Evolutionary conservation across 495 filamentous ascomycete genomes (phyloP).

Genomic region (Delitschia confertaspora): DNA sequence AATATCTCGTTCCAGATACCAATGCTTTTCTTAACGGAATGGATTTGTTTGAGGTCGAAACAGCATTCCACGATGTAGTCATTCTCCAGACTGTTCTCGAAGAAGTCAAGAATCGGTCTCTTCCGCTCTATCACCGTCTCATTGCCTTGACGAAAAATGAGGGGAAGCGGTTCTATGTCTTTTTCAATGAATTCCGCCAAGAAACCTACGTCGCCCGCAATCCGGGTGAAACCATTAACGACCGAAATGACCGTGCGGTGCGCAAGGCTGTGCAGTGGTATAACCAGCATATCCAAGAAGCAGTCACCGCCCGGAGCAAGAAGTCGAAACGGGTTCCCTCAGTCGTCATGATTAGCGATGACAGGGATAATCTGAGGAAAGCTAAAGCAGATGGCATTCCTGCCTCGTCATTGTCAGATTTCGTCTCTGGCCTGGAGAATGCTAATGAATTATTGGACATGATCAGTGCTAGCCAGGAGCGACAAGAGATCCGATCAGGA

Average conservation of each 20-base stretch:
- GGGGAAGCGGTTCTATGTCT: constrained; percentile 94
- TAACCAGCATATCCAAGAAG: constrained; percentile 60
- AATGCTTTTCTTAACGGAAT: constrained; percentile 93
- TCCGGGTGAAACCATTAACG: constrained; percentile 82
- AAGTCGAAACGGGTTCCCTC: constrained; percentile 56
- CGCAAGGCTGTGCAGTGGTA: constrained; percentile 86
- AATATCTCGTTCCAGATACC: constrained; percentile 93
- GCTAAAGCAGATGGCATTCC: constrained; percentile 65
- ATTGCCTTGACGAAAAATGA: constrained; percentile 83
- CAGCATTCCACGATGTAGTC: constrained; percentile 89
- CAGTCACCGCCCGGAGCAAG: constrained; percentile 43
- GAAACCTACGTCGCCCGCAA: constrained; percentile 78
- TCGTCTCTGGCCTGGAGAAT: constrained; percentile 76
- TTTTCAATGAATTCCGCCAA: constrained; percentile 95
- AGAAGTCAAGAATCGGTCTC: constrained; percentile 84
- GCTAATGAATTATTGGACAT: constrained; percentile 83
- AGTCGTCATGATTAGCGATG: constrained; percentile 89
- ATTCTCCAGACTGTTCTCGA: constrained; percentile 93
- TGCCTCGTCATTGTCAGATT: constrained; percentile 50
- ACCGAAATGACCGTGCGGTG: constrained; percentile 89
- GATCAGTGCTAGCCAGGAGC: constrained; percentile 70
- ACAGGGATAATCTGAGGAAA: constrained; percentile 76
- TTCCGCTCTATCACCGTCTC: constrained; percentile 90
- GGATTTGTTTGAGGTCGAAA: constrained; percentile 88
- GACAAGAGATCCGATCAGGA: constrained; percentile 51